Conservation (phyloP, 176 grass and related monocot species). For the Pontederia paniculata region DNA sequence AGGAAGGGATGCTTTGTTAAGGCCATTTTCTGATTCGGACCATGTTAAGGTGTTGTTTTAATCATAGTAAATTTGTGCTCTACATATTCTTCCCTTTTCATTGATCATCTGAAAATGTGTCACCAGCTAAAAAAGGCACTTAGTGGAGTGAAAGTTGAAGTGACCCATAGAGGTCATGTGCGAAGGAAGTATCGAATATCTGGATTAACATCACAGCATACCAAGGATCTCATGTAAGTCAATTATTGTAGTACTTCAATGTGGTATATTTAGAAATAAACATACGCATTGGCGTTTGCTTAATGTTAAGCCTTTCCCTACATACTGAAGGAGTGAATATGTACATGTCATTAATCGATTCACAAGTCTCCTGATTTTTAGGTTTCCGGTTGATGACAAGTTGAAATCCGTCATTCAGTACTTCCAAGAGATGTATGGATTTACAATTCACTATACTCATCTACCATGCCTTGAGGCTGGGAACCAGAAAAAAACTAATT, state of each 20-base stretch:
- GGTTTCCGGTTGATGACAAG: slow-evolving; percentile 53
- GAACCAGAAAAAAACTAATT: slow-evolving; percentile 50
- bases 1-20: slow-evolving; percentile 25
- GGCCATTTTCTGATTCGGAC: slow-evolving; percentile 38
- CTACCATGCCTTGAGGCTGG: slow-evolving; percentile 75
- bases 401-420: slow-evolving; percentile 49
- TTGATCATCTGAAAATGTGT: not conserved
- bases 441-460: slow-evolving; percentile 21
- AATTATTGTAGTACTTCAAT: not conserved
- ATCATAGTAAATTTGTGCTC: not conserved
- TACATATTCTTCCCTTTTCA: not conserved
- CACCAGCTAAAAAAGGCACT: slow-evolving; percentile 64
- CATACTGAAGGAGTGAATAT: not conserved
- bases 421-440: slow-evolving; percentile 49
- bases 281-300: slow-evolving; percentile 1
- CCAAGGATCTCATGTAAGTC: slow-evolving; percentile 48
- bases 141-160: slow-evolving; percentile 52
- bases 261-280: not conserved
- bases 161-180: slow-evolving; percentile 40
- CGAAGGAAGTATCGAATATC: slow-evolving; percentile 69
- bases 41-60: slow-evolving; percentile 38
- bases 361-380: slow-evolving; percentile 21
- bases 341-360: no score
- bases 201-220: slow-evolving; percentile 39
- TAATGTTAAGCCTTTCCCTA: not conserved